Base-by-base conservation (phyloP, 768 basidiomycete genomes). In the Podaxis mareebaensis region DNA sequence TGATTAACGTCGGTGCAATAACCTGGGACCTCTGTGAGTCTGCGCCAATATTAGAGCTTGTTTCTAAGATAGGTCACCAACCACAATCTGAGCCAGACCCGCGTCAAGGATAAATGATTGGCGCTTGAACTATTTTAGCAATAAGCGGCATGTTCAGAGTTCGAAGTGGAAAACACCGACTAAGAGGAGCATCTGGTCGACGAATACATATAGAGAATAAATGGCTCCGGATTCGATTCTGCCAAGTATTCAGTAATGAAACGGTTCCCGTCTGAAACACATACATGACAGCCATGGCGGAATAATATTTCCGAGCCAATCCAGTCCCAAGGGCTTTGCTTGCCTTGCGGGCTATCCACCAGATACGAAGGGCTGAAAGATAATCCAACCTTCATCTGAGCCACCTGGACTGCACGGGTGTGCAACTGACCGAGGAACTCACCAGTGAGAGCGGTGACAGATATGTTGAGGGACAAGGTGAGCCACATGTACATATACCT, bases 211-310 rank as follows among this genome's bases (percentile, higher is more conserved):
- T 15, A 73, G 17, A 1, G 76, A 75, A 63, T 79, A 79, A 17
- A 79, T 67, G 3, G 73, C 57, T 0, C 79, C 78, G 0, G 78
- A 78, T 70, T 79, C 78, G 39, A 78, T 68, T 22, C 78, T 79
- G 52, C 13, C 8, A 22, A 55, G 15, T 7, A 1, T 26, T 44
- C n/a, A 44, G 42, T 7, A 6, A 30, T 30, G 6, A 44, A 44
- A n/a, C 17, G 17, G 4, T n/a, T n/a, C 13, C n/a, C 6, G n/a
- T 4, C 15, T n/a, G n/a, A 12, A n/a, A 38, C 28, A 67, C 76
- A 40, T 49, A 81, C 79, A 78, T 67, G 17, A 78, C 74, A 4
- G 73, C 69, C 30, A 78, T 71, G 3, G 75, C 72, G n/a, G 71
- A 71, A 60, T 71, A 72, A 36, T 76, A 77, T 58, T 72, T 71